Base-by-base conservation (phyloP, 495 filamentous ascomycete genomes). In the Podospora comata region DNA sequence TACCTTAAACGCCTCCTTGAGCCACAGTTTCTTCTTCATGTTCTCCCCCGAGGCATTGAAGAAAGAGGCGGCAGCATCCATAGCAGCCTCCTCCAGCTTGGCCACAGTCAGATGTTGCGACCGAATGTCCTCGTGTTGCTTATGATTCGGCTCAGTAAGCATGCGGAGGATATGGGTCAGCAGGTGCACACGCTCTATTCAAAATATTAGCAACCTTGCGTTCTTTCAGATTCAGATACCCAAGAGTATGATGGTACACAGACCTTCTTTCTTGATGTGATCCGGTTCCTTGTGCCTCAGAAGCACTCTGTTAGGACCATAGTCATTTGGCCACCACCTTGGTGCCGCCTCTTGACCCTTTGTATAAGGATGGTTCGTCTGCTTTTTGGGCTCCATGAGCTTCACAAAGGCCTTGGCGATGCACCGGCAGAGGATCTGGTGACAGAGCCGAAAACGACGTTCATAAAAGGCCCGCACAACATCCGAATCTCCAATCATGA, bases 361-460 rank as follows among this genome's bases (percentile, higher is more conserved):
- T 27, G 90, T 93, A 76, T 97, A 97, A 0, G 94, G 94, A 70
- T 91, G 88, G 58, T 85, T 89, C 0, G 89, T 88, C 74, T 96
- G 92, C 76, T 97, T 97, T 69, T 91, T 92, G 0, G 93, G 91
- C 62, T 93, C 91, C 3, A 96, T 89, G 18, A 88, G 83, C 72
- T 91, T 93, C 71, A 97, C 89, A 79, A 92, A 94, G 4, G 85
- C 89, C 76, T 94, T 96, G 9, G 86, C 86, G 39, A 96, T 86
- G 19, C 86, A 78, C 71, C 92, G 91, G 77, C 90, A 90, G 61
- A 89, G 86, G 6, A 86, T 84, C 73, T 96, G 92, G 72, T 94
- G 91, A 64, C 92, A 80, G 32, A 83, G 83, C 65, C 86, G 85
- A 68, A 94, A 89, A 0, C 87, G 79, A 20, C 84, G 85, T 34